A percentile compares a stretch with the other conserved stretches of the same genome.
Conservation (phyloP, 768 basidiomycete genomes). For the Dacryopinax spathularia region DNA sequence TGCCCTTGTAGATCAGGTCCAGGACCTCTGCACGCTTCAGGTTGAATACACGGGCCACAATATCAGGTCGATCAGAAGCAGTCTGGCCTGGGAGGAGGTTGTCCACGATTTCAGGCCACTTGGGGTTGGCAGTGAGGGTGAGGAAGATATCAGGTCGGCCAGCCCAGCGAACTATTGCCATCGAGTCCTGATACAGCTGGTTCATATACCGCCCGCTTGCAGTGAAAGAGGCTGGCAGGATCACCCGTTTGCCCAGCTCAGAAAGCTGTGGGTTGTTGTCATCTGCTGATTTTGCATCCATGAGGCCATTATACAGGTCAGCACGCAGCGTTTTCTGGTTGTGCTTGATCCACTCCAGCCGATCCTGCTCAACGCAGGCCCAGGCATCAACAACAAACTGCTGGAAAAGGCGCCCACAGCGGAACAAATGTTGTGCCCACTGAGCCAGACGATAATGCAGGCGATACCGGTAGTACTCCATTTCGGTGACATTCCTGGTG, state of each 20-base stretch:
- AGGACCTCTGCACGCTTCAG: too few species aligned
- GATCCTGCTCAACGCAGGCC: constrained; percentile 31
- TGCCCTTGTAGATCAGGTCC: constrained; percentile 22
- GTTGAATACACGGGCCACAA: too few species aligned
- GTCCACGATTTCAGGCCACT: constrained; percentile 33
- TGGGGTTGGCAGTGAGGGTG: constrained; percentile 40
- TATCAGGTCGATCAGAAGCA: too few species aligned
- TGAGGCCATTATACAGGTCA: constrained; percentile 25
- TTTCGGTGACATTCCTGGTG: too few species aligned
- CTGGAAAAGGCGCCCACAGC: constrained; percentile 30
- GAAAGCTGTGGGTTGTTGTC: constrained; percentile 17
- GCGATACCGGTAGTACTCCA: too few species aligned
- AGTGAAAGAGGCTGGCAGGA: constrained; percentile 33
- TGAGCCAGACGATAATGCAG: constrained; percentile 20
- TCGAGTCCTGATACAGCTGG: constrained; percentile 31
- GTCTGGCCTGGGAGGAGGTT: constrained; percentile 30
- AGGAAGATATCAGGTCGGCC: too few species aligned
- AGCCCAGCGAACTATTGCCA: too few species aligned
- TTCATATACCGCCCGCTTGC: constrained; percentile 33
- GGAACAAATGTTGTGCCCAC: constrained; percentile 22
- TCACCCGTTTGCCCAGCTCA: constrained; percentile 23
- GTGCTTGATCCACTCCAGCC: constrained; percentile 27
- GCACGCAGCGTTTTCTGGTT: too few species aligned
- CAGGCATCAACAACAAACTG: constrained; percentile 34
- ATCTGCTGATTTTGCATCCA: constrained; percentile 21